A percentile compares a stretch with the other conserved stretches of the same genome.
phyloP scores from a whole-genome alignment of 192 early-diverging fungal genomes.

The Mortierella claussenii region DNA sequence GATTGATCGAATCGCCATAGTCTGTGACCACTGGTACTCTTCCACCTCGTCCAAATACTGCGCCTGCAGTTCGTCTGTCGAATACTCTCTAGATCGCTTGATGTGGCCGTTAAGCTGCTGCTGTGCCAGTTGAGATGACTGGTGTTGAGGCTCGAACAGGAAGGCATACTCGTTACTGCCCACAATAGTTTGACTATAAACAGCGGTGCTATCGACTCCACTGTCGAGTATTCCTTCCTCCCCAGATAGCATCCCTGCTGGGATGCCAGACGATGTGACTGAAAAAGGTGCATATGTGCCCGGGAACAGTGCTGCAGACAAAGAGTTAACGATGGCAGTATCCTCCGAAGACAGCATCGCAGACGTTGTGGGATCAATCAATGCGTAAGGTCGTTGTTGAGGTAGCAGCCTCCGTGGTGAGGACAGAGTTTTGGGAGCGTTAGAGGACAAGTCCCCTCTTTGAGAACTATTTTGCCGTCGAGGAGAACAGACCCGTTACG shows the following conservation, averaged over 20 bases:
- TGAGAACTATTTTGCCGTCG: too few species aligned
- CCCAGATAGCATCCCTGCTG: neutral
- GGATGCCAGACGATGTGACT: neutral
- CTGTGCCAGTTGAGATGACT: conserved; percentile 1
- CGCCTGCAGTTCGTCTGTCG: conserved; percentile 29
- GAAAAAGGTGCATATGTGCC: conserved; percentile 1
- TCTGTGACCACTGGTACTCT: conserved; percentile 39
- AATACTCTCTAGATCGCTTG: conserved; percentile 30
- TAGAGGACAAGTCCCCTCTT: too few species aligned
- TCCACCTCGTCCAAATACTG: conserved; percentile 48
- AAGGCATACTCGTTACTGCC: conserved; percentile 8
- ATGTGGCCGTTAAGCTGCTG: neutral
- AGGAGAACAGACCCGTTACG: too few species aligned
- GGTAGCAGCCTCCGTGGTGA: too few species aligned
- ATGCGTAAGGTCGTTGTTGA: neutral
- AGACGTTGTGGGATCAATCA: neutral
- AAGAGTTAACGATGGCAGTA: conserved; percentile 2
- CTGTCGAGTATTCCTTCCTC: neutral
- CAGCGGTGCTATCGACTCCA: neutral
- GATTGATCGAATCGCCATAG: conserved; percentile 36
- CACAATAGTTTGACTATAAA: neutral
- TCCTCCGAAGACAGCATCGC: conserved; percentile 20
- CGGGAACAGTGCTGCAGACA: conserved; percentile 10
- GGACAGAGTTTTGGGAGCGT: too few species aligned
- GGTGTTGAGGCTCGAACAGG: conserved; percentile 7